Percentiles rank a stretch among this genome's conserved stretches.
These are phyloP conservation scores for Danielozyma ontarioensis DNA, from an alignment of 805 yeast species.

Conservation along the genomic window DNA sequence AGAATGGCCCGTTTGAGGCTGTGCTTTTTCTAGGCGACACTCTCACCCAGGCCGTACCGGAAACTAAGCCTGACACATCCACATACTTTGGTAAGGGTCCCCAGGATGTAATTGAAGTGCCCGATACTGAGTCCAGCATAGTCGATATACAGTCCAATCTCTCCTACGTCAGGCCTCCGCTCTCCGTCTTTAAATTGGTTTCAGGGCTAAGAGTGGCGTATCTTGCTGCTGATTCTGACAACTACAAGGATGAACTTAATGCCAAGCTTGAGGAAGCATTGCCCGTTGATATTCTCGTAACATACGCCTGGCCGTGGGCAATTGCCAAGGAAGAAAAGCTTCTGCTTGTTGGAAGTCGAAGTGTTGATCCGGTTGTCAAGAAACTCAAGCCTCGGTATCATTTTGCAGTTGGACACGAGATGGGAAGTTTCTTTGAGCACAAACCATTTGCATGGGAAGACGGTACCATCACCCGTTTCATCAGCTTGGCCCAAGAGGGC, in stretches of 20 bases:
- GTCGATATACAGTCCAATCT: slow-evolving; percentile 22
- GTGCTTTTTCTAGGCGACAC: slow-evolving; percentile 50
- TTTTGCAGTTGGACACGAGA: slow-evolving; percentile 50
- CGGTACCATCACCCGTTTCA: slow-evolving; percentile 50
- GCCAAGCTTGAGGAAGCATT: slow-evolving; percentile 1
- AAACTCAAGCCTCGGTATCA: slow-evolving; percentile 58
- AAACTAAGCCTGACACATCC: slow-evolving; percentile 13
- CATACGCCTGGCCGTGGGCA: slow-evolving; percentile 56
- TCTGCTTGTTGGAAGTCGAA: slow-evolving; percentile 37
- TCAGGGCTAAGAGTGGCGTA: slow-evolving; percentile 48
- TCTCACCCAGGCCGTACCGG: slow-evolving; percentile 7
- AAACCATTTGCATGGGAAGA: slow-evolving; percentile 54
- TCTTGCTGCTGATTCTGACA: slow-evolving; percentile 12
- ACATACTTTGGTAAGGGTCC: slow-evolving; percentile 22
- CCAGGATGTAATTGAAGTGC: slow-evolving; percentile 10
- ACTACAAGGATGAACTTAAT: slow-evolving; percentile 2
- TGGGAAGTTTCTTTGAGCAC: slow-evolving; percentile 49
- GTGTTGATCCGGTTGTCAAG: slow-evolving; percentile 43
- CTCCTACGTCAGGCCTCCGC: slow-evolving; percentile 29
- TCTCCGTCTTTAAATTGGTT: slow-evolving; percentile 25
- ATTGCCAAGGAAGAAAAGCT: slow-evolving; percentile 43
- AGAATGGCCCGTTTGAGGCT: slow-evolving; percentile 64
- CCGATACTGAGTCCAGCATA: slow-evolving; percentile 11
- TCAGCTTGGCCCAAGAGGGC: slow-evolving; percentile 59
- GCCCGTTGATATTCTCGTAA: slow-evolving; percentile 48